Evolutionary conservation across 2,329 filamentous ascomycete species (phyloP).

Genomic region (Neofusicoccum sp.): DNA sequence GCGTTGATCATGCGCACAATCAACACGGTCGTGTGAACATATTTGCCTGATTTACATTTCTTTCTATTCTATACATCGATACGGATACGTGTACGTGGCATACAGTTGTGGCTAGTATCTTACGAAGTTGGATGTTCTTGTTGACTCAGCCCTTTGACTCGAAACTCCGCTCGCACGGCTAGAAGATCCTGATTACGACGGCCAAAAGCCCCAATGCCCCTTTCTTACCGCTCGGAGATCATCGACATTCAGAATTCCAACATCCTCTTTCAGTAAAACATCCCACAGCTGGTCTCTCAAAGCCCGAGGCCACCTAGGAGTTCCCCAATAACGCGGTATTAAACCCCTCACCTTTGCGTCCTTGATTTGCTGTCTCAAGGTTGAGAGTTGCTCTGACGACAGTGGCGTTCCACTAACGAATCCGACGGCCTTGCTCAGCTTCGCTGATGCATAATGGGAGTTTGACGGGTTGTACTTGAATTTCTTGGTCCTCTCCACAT

Average conservation of each 20-base stretch:
- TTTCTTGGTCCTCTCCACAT: conserved; percentile 32
- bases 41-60: too few relatives aligned
- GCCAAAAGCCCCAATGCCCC: background rate
- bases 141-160: background rate
- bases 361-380: conserved; percentile 28
- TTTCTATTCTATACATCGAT: too few relatives aligned
- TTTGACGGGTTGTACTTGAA: conserved; percentile 30
- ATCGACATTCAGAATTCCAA: conserved; percentile 32
- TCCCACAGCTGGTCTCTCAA: conserved; percentile 30
- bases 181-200: background rate
- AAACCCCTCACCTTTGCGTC: conserved; percentile 28
- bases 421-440: conserved; percentile 29
- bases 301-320: conserved; percentile 30
- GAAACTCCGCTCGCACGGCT: background rate
- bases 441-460: conserved; percentile 33
- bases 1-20: background rate
- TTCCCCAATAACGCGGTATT: conserved; percentile 31
- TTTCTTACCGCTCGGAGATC: conserved; percentile 19
- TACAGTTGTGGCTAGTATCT: too few relatives aligned
- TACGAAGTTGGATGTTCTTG: too few relatives aligned
- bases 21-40: background rate
- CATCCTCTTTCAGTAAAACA: conserved; percentile 26
- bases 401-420: conserved; percentile 22
- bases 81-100: too few relatives aligned
- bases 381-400: background rate